Conservation (phyloP, 352 stramenopile species). For the Plasmopara muralis region DNA sequence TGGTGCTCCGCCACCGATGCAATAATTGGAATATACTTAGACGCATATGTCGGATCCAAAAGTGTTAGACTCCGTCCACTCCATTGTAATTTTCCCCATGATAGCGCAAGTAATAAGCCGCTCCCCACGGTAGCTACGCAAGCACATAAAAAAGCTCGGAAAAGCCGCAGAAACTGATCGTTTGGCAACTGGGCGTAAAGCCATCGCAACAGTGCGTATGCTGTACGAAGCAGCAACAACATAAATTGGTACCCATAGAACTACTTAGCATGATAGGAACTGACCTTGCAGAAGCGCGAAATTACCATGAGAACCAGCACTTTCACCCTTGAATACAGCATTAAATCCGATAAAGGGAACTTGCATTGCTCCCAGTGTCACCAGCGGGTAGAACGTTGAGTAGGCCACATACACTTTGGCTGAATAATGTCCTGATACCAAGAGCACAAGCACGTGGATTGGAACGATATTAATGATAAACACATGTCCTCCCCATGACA, state of each 20-base stretch:
- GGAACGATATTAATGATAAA: slow-evolving; percentile 99
- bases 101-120: slow-evolving; percentile 42
- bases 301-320: slow-evolving; percentile 73
- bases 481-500: slow-evolving; percentile 97
- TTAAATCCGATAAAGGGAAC: slow-evolving; percentile 98
- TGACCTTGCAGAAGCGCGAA: slow-evolving; percentile 90
- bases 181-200: slow-evolving; percentile 42
- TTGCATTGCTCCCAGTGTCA: slow-evolving; percentile 93
- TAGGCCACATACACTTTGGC: slow-evolving; percentile 95
- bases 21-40: slow-evolving; percentile 95
- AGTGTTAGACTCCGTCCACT: slow-evolving; percentile 88
- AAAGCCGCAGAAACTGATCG: slow-evolving; percentile 36
- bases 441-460: slow-evolving; percentile 89
- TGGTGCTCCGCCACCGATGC: slow-evolving; percentile 93
- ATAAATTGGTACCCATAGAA: not conserved
- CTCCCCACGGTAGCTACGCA: slow-evolving; percentile 30
- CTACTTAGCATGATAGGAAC: not conserved
- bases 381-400: slow-evolving; percentile 96
- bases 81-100: slow-evolving; percentile 82
- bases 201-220: slow-evolving; percentile 48
- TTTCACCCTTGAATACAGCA: slow-evolving; percentile 84
- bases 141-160: slow-evolving; percentile 33
- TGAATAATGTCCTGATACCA: slow-evolving; percentile 88
- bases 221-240: slow-evolving; percentile 18
- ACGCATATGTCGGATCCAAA: slow-evolving; percentile 89